Evolutionary conservation across 345 rosid species (phyloP), one percentile per base, ranked within the genome.

Genomic region (Mangifera indica): DNA sequence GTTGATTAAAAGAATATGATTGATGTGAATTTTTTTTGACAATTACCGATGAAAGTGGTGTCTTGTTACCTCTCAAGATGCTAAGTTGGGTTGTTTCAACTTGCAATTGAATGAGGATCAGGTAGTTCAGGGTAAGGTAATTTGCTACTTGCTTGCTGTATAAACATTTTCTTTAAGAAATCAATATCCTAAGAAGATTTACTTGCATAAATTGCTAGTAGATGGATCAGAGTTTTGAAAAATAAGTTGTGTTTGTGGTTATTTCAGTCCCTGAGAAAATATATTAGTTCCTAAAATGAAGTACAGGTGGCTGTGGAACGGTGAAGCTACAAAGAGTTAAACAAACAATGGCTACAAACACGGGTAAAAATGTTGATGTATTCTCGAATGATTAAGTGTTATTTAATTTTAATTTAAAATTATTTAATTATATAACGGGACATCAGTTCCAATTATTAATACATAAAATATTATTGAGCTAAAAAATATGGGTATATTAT

Each of bases 1-100:
- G 69, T 67, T 66, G 64, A 63, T 49, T 20, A 26, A 77, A 70
- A 70, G 74, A 65, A 64, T 68, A 66, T 64, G 65, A 67, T 61
- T 77, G 71, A 63, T 74, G 49, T 46, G 34, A 66, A 56, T 56
- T 44, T 57, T 65, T 46, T 63, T 77, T 58, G 45, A 53, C 17
- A 18, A 25, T 10, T 21, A 57, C 69, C 13, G 72, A 51, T 73
- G 71, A 61, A 60, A 61, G 51, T 44, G 63, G 64, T 14, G 4
- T 57, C 61, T 64, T 59, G 44, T 62, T 73, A 22, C 67, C 66
- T 29, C 52, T 56, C 49, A 17, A 74, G 56, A 52, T 63, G 70
- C 56, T 70, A 70, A 67, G 67, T 71, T 66, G 67, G 62, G 72
- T 72, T 53, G 37, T 66, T 72, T 56, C 40, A 44, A 26, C 12